Percentiles rank a stretch among this genome's conserved stretches.
phyloP scores from a whole-genome alignment of 768 basidiomycete species.

The Thelephora ganbajun region DNA sequence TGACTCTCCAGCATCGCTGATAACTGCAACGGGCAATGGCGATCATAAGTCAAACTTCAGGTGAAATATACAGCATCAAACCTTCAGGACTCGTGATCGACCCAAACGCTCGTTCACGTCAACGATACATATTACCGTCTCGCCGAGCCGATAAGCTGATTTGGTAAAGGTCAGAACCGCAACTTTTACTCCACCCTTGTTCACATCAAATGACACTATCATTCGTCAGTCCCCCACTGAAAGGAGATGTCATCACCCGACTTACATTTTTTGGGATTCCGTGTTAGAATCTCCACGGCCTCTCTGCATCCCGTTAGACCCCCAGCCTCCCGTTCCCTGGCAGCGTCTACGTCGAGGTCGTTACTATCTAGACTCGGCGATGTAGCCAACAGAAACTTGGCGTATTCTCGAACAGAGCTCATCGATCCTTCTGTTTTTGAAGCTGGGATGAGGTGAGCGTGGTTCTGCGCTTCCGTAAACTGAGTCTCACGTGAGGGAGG shows the following conservation, averaged over 20 bases:
- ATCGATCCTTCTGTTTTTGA: neutral
- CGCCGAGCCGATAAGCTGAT: constrained; percentile 81
- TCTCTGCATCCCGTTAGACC: constrained; percentile 63
- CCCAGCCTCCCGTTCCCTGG: constrained; percentile 32
- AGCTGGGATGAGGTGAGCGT: neutral
- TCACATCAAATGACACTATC: constrained; percentile 86
- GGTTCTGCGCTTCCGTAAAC: neutral
- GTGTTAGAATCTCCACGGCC: constrained; percentile 81
- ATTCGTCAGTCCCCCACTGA: constrained; percentile 1
- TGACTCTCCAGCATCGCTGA: constrained; percentile 84
- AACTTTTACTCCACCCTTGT: constrained; percentile 82
- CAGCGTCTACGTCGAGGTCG: constrained; percentile 18
- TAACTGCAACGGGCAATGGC: constrained; percentile 32
- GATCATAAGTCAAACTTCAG: neutral
- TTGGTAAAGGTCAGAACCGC: constrained; percentile 89
- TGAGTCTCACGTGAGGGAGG: neutral
- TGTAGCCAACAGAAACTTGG: neutral
- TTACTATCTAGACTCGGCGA: constrained; percentile 17
- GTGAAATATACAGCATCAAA: constrained; percentile 17
- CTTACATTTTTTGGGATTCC: constrained; percentile 81
- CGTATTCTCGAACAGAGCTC: neutral
- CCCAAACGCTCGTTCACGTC: constrained; percentile 68
- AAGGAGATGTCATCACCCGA: constrained; percentile 1
- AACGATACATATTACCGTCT: constrained; percentile 82
- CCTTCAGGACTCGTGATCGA: constrained; percentile 71